Evolutionary conservation across 2,329 filamentous ascomycete species (phyloP), one percentile per base, ranked within the genome.

Genomic region (Monosporascus sp.): DNA sequence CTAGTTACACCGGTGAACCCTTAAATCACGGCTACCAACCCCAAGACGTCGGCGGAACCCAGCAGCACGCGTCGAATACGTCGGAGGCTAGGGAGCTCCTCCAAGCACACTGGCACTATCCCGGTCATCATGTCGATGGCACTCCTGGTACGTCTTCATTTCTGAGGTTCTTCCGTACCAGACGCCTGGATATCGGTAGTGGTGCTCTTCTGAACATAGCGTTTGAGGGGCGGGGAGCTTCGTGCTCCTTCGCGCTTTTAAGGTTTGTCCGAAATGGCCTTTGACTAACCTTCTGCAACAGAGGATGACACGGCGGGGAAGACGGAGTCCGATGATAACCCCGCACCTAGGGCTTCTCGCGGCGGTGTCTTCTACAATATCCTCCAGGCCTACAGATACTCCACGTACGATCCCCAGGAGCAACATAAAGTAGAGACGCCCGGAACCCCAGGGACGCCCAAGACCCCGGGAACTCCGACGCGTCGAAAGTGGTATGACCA

Each of bases 401-500:
- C 59, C 17, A 51, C 48, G 5, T 52, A 50, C 38, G 56, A 56
- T n/a, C n/a, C 49, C 54, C 51, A 56, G 40, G 26, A 64, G 65
- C 17, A 62, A 61, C 3, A 51, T 57, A 34, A 31, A 26, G n/a
- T 54, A 49, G 34, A 58, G 27, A 40, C 53, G 1, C 60, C 66
- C 8, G 64, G 63, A 11, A 66, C 69, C 24, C 67, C 68, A 1
- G 73, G 73, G 4, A 60, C 66, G 3, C 59, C 69, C 41, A 45
- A 16, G 24, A 46, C 43, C 2, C 43, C 43, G 14, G 43, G 43
- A 2, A 76, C 73, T 1, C 74, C 74, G 2, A 72, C 58, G 11
- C 66, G 67, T 37, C 67, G 63, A 51, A 76, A 75, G 53, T 76
- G 73, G 74, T 76, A 76, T 59, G 66, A 75, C 48, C 55, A 61